Base-by-base conservation (phyloP, 1,284 basidiomycete genomes). In the Rhodotorula sp. region DNA sequence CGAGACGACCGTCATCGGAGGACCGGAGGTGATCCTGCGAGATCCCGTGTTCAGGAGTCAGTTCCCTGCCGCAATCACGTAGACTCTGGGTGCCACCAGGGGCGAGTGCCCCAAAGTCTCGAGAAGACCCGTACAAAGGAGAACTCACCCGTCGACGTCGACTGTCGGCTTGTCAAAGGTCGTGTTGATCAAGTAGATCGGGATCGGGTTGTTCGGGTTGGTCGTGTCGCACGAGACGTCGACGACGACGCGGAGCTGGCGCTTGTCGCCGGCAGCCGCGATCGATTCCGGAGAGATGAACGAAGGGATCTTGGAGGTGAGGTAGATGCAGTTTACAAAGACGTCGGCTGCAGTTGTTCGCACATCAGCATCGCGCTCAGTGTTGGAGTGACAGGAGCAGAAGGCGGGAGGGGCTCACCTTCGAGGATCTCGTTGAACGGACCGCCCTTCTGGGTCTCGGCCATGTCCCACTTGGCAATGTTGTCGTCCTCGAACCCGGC, bases 221-320 rank as follows among this genome's bases (percentile, higher is more conserved):
- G 95, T 99, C 39, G 97, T 99, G 83, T 99, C 97, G 84, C 97
- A 99, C 81, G 93, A 97, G 77, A 99, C 97, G 81, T 99, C 97
- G 54, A 99, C 96, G 63, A 99, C 89, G 58, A 95, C 89, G 49
- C 88, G 86, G 71, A 99, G 83, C 67, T 87, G 85, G 73, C 97
- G 87, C 29, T 83, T 77, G 65, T 84, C 70, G 34, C 94, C 94
- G 18, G 91, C 92, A 31, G 85, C 84, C 34, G 84, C 83, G 78
- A 98, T 90, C 76, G 88, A 88, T 61, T 93, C 89, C 54, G 83
- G 82, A 18, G 90, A 91, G 71, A 99, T 76, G 83, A 99, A 99
- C 65, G 91, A 87, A 21, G 95, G 93, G 78, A 99, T 99, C 75
- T 87, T 85, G 65, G 90, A 87, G 64, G 88, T 90, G 71, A 99